Conservation (phyloP, 129 eudicot genomes). For the Calendula officinalis region DNA sequence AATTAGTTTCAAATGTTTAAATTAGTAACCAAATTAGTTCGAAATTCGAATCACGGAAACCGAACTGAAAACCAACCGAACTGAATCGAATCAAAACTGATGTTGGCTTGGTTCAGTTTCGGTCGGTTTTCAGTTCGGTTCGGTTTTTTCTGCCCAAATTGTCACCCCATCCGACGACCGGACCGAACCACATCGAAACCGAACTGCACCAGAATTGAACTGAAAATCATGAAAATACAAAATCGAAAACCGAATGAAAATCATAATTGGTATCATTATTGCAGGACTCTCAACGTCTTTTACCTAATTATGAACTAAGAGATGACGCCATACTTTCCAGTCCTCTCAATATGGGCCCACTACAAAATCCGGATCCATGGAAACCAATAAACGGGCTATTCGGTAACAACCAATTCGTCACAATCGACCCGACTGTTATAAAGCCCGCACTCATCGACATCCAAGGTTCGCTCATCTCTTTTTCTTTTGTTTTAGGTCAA, state of each 20-base stretch:
- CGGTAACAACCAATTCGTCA: slow-evolving; percentile 31
- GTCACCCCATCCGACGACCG: too few relatives aligned
- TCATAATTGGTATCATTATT: background rate
- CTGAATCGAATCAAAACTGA: too few relatives aligned
- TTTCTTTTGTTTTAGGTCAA: background rate
- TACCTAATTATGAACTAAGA: slow-evolving; percentile 42
- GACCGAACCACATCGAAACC: too few relatives aligned
- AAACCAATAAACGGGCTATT: slow-evolving; percentile 32
- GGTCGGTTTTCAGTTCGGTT: too few relatives aligned
- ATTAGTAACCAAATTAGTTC: too few relatives aligned
- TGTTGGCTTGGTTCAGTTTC: too few relatives aligned
- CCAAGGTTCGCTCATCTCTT: slow-evolving; percentile 45
- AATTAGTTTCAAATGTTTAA: too few relatives aligned
- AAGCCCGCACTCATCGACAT: slow-evolving; percentile 45
- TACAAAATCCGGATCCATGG: slow-evolving; percentile 38
- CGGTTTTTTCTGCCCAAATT: too few relatives aligned
- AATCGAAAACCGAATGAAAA: background rate
- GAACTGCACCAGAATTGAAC: too few relatives aligned
- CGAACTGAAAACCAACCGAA: too few relatives aligned
- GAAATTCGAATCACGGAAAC: too few relatives aligned
- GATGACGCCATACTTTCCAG: slow-evolving; percentile 45
- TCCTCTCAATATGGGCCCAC: slow-evolving; percentile 32
- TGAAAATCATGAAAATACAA: too few relatives aligned
- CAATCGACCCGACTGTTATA: slow-evolving; percentile 32
- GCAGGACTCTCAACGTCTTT: slow-evolving; percentile 53